Evolutionary conservation across 1,284 basidiomycete species (phyloP).

Genomic region (Melanopsichium pennsylvanicum): DNA sequence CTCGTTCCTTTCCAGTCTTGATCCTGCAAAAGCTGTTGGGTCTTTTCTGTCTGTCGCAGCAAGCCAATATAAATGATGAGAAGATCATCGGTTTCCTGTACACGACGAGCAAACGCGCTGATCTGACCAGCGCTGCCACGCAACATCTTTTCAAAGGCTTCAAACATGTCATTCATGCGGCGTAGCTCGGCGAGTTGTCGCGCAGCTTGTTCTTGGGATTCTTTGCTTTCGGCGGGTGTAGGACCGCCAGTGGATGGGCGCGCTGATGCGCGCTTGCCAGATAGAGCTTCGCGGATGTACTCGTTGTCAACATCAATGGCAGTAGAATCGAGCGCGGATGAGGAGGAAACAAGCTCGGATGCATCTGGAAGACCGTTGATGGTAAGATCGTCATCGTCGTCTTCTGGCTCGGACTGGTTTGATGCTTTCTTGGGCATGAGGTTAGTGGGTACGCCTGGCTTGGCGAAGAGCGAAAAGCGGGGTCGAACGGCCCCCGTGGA

Average conservation of each 20-base stretch:
- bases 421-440: constrained; percentile 25
- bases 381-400: constrained; percentile 36
- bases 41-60: constrained; percentile 55
- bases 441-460: constrained; percentile 39
- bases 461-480: constrained; percentile 44
- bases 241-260: constrained; percentile 28
- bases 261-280: constrained; percentile 29
- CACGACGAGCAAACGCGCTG: constrained; percentile 53
- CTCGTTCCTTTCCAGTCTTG: constrained; percentile 57
- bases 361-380: constrained; percentile 19
- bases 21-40: constrained; percentile 53
- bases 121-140: constrained; percentile 52
- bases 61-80: constrained; percentile 59
- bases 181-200: constrained; percentile 55
- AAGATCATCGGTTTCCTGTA: constrained; percentile 54
- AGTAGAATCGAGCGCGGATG: constrained; percentile 4
- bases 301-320: constrained; percentile 35
- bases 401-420: constrained; percentile 19
- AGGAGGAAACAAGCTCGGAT: constrained; percentile 10
- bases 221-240: constrained; percentile 24
- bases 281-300: constrained; percentile 43
- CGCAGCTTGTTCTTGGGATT: constrained; percentile 49
- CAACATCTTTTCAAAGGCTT: constrained; percentile 56
- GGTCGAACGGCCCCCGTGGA: constrained; percentile 19
- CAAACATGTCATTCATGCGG: constrained; percentile 60